Base-by-base conservation (phyloP, 2,329 filamentous ascomycete species). In the Colletotrichum coccodes region DNA sequence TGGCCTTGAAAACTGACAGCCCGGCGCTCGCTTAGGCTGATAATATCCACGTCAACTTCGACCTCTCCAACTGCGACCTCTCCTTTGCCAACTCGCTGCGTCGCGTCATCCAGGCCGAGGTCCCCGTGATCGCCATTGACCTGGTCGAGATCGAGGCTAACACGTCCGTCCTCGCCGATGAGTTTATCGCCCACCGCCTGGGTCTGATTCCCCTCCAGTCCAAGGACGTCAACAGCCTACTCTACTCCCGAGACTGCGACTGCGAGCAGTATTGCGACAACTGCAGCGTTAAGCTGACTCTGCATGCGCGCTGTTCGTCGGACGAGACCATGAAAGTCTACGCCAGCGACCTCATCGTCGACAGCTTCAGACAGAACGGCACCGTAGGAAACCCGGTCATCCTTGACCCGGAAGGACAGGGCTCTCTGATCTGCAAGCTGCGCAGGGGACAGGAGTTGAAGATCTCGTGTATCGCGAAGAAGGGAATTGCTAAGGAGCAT, bases 401-500 rank as follows among this genome's bases (percentile, higher is more conserved):
- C 75, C 91, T 87, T 50, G 95, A 99, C 78, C 88, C 92, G 0
- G 93, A 95, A 58, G 91, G 91, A 12, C 89, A 92, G 65, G 96
- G 96, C 1, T 89, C 92, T 50, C 86, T 98, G 73, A 95, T 99
- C 72, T 93, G 92, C 76, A 98, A 98, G 85, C 84, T 99, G 77
- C 88, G 95, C 67, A 92, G 91, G 76, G 94, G 92, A 3, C 96
- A 99, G 82, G 94, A 97, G 80, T 84, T 99, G 70, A 92, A 94
- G 79, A 89, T 99, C 77, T 93, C 89, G 70, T 98, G 95, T 78
- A 92, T 98, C 72, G 96, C 95, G 58, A 98, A 97, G 86, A 98
- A 98, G 86, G 96, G 96, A 1, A 98, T 98, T 72, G 95, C 95
- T 42, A 99, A 99, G 85, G 96, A 99, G 80, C 96, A 99, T 81